Conservation (phyloP, 2,329 filamentous ascomycete species). For the Neodidymelliopsis sp. region DNA sequence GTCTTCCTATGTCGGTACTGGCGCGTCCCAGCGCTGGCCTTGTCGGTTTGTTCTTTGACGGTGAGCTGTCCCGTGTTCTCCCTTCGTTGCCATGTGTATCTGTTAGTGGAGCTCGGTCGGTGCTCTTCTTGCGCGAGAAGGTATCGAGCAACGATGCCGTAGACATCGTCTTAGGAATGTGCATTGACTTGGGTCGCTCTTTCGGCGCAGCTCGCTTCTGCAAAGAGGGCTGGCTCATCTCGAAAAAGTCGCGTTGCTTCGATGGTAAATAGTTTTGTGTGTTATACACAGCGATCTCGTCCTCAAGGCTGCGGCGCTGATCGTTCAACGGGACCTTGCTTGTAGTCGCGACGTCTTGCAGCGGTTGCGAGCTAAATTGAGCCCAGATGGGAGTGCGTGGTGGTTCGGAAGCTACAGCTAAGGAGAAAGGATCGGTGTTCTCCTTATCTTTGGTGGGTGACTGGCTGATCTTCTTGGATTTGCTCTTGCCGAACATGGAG, state of each 20-base stretch:
- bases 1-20: conserved; percentile 39
- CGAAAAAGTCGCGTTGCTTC: conserved; percentile 68
- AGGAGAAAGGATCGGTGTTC: conserved; percentile 71
- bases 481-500: conserved; percentile 75
- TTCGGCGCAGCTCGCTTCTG: conserved; percentile 43
- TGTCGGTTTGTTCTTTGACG: conserved; percentile 25
- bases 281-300: conserved; percentile 66
- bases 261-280: conserved; percentile 66
- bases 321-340: conserved; percentile 56
- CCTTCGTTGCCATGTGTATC: conserved; percentile 46
- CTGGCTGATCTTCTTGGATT: conserved; percentile 67
- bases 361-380: conserved; percentile 66
- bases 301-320: conserved; percentile 55
- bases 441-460: conserved; percentile 70
- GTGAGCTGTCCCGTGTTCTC: conserved; percentile 33
- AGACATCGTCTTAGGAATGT: conserved; percentile 52
- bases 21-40: conserved; percentile 35
- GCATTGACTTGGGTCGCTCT: conserved; percentile 62
- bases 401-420: conserved; percentile 44
- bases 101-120: conserved; percentile 42
- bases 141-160: conserved; percentile 52
- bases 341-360: conserved; percentile 43
- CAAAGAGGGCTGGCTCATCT: conserved; percentile 56
- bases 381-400: conserved; percentile 78
- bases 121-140: conserved; percentile 47